Evolutionary conservation across 2,329 filamentous ascomycete genomes (phyloP), one percentile per base, ranked within the genome.

Genomic region (Lizonia empirigonia): DNA sequence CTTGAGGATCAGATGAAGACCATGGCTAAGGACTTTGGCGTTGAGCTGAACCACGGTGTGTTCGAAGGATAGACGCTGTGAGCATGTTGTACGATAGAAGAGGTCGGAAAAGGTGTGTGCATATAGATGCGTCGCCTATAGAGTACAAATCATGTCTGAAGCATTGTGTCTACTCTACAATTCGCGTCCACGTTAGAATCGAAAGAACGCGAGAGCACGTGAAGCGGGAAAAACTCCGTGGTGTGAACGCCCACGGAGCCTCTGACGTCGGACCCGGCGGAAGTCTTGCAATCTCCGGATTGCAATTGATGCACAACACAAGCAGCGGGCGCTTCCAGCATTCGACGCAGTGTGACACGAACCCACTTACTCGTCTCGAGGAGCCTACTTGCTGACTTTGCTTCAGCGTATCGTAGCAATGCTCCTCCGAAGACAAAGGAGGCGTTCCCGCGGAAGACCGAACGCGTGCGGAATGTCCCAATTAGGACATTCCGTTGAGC

Each of bases 11-110:
- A 88, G 62, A 95, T 97, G 91, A 87, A 84, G 74, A 83, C 81
- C 50, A 89, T 97, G 80, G 93, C 92, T 1, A 90, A 89, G 70
- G 92, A 95, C 62, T 91, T 94, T 76, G 94, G 94, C 0, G 85
- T 97, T 3, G 92, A 97, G 73, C 75, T 97, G 59, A 89, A 96
- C 69, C 90, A 95, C 71, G 85, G 86, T 32, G 82, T 96, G 2
- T 97, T 97, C 75, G 90, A 95, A 49, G 92, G 93, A 4, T 96
- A 54, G 37, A 33, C 8, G n/a, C 10, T 5, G n/a, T 12, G 18
- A 15, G 18, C 2, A 3, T 2, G 5, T 36, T 36, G 18, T 23
- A 36, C 12, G 9, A 36, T n/a, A 15, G 22, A 4, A 9, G 23
- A 22, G 19, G 12, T 16, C 4, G 8, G 4, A 38, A 16, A n/a